These are phyloP conservation scores for Tuber borchii DNA, from an alignment of 495 filamentous ascomycete genomes.

Conservation along the genomic window DNA sequence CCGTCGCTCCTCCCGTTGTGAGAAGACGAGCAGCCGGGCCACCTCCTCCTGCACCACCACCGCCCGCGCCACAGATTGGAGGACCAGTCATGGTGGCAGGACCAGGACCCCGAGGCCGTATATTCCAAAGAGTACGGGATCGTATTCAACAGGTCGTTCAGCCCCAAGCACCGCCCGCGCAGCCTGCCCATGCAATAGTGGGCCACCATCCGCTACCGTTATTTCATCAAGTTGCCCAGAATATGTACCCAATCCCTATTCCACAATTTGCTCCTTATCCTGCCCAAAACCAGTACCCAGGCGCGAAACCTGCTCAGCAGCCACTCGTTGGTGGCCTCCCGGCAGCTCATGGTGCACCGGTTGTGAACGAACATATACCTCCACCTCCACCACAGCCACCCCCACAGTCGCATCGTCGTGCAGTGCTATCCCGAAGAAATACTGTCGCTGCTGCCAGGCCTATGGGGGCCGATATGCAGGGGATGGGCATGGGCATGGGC, in stretches of 20 bases:
- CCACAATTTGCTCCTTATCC: neutral
- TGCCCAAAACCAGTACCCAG: neutral
- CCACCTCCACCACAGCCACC: neutral
- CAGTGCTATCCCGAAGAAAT: neutral
- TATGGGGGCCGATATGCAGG: neutral
- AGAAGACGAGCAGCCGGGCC: neutral
- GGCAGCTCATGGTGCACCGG: neutral
- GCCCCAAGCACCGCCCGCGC: slow-evolving; percentile 1
- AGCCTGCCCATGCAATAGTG: neutral
- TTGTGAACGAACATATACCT: neutral
- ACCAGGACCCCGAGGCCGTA: slow-evolving; percentile 1
- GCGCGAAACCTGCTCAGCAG: neutral
- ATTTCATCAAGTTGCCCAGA: neutral
- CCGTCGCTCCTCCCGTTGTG: neutral
- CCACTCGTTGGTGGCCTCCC: neutral
- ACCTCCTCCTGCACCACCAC: slow-evolving; percentile 8
- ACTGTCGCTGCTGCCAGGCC: neutral
- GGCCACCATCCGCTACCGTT: neutral
- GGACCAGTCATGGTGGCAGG: neutral
- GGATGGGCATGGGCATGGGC: neutral
- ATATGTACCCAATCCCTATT: neutral
- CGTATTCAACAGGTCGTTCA: slow-evolving; percentile 16
- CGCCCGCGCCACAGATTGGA: neutral
- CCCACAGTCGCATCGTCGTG: neutral
- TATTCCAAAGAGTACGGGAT: slow-evolving; percentile 17